Conservation (phyloP, 352 stramenopile genomes). For the Saprolegnia parasitica region DNA sequence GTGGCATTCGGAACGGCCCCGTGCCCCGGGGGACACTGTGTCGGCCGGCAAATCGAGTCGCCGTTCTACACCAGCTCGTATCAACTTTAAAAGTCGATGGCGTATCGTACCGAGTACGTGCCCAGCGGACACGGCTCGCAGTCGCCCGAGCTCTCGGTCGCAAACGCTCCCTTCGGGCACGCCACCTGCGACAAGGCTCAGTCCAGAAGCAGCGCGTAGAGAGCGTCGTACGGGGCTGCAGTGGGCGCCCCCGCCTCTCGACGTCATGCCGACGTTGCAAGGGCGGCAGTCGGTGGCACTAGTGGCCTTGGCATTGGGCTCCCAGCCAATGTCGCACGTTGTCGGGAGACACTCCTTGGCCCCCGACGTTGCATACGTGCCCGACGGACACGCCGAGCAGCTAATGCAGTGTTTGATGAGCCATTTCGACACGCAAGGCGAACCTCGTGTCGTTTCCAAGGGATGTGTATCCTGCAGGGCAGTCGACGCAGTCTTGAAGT, state of each 20-base stretch:
- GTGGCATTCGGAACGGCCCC: slow-evolving; percentile 40
- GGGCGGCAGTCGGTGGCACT: slow-evolving; percentile 45
- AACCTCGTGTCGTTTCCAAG: slow-evolving; percentile 35
- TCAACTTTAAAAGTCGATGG: neutral
- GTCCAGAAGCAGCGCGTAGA: too few species aligned
- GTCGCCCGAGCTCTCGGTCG: slow-evolving; percentile 26
- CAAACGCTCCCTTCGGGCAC: slow-evolving; percentile 11
- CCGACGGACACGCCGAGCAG: slow-evolving; percentile 36
- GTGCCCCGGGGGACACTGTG: slow-evolving; percentile 38
- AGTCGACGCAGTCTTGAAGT: slow-evolving; percentile 33
- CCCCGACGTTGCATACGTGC: slow-evolving; percentile 34
- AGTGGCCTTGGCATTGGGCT: slow-evolving; percentile 37
- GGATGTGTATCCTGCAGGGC: slow-evolving; percentile 36
- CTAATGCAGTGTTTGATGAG: neutral
- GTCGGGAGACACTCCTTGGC: slow-evolving; percentile 33
- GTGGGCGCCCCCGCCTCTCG: slow-evolving; percentile 34
- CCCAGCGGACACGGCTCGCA: slow-evolving; percentile 15
- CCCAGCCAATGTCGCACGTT: slow-evolving; percentile 37
- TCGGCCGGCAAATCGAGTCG: slow-evolving; percentile 40
- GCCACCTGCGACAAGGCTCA: slow-evolving; percentile 3
- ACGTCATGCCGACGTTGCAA: slow-evolving; percentile 45
- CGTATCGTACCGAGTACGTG: slow-evolving; percentile 18
- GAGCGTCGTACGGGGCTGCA: slow-evolving; percentile 28
- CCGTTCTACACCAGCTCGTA: slow-evolving; percentile 8
- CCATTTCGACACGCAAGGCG: neutral